A percentile compares a stretch with the other conserved stretches of the same genome.
Conservation (phyloP, 2,329 filamentous ascomycete genomes). For the Penicillium paneum region DNA sequence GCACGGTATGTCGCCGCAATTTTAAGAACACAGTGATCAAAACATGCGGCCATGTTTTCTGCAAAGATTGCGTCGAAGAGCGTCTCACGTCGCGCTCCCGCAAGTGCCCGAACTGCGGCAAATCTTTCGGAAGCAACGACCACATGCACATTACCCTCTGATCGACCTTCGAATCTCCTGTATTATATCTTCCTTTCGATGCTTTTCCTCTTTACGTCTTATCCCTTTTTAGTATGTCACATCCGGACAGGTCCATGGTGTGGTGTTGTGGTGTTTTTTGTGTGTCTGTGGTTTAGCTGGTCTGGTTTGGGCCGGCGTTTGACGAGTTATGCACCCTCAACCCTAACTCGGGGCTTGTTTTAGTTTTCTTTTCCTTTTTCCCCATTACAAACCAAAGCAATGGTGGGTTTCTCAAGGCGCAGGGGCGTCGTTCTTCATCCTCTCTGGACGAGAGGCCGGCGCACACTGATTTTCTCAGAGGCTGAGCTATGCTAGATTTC, state of each 20-base stretch:
- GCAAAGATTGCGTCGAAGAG: constrained; percentile 83
- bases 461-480: constrained; percentile 14
- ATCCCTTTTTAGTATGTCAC: constrained; percentile 18
- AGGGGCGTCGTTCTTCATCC: constrained; percentile 13
- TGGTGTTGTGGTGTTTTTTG: constrained; percentile 35
- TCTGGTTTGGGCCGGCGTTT: constrained; percentile 35
- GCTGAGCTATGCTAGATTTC: constrained; percentile 16
- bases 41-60: constrained; percentile 93
- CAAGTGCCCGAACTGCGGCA: constrained; percentile 92
- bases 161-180: constrained; percentile 27
- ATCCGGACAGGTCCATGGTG: constrained; percentile 35
- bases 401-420: constrained; percentile 10
- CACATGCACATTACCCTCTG: constrained; percentile 64
- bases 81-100: constrained; percentile 84
- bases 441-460: constrained; percentile 18
- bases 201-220: constrained; percentile 13
- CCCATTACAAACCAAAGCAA: neutral
- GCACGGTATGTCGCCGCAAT: constrained; percentile 85
- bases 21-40: constrained; percentile 94
- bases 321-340: constrained; percentile 16
- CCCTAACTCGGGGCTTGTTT: constrained; percentile 10
- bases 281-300: constrained; percentile 29
- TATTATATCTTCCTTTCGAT: constrained; percentile 32
- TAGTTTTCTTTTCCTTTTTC: constrained; percentile 14
- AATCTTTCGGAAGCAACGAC: constrained; percentile 86